Evolutionary conservation across 2,329 filamentous ascomycete genomes (phyloP).

Genomic region (Talaromyces sp.): DNA sequence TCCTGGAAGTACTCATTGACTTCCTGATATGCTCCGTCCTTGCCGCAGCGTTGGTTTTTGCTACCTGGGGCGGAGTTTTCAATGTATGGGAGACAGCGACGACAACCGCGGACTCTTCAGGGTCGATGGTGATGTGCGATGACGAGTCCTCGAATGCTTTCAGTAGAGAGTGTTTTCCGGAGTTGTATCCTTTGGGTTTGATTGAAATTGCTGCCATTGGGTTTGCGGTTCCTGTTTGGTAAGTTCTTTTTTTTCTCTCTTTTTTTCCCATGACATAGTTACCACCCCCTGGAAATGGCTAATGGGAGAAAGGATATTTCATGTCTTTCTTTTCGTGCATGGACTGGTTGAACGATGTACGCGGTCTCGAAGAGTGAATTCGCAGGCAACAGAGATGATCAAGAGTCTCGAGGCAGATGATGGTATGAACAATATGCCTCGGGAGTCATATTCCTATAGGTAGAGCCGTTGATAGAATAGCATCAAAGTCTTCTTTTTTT

Average conservation of each 20-base stretch:
- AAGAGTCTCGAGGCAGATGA: constrained; percentile 4
- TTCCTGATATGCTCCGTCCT: constrained; percentile 18
- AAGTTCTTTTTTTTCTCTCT: constrained; percentile 8
- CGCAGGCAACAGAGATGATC: background rate
- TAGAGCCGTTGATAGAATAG: background rate
- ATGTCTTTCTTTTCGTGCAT: constrained; percentile 10
- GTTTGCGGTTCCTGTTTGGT: constrained; percentile 26
- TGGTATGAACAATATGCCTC: background rate
- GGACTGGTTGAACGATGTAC: background rate
- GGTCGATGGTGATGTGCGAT: constrained; percentile 17
- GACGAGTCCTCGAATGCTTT: constrained; percentile 24
- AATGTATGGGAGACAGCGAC: constrained; percentile 23
- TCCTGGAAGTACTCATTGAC: constrained; percentile 14
- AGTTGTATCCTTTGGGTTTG: constrained; percentile 25
- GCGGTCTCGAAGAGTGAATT: background rate
- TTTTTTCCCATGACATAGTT: no score
- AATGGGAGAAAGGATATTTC: constrained; percentile 6
- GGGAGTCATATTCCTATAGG: background rate
- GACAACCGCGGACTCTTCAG: background rate
- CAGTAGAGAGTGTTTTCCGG: constrained; percentile 25
- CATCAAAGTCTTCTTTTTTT: no score
- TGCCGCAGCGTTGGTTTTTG: constrained; percentile 23
- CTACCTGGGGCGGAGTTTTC: constrained; percentile 26
- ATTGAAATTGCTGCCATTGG: constrained; percentile 27
- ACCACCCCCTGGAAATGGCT: no score